Percentiles rank a stretch among this genome's conserved stretches.
These are phyloP conservation scores for Triticum aestivum DNA, from an alignment of 176 grass and related monocot genomes.

Conservation along the genomic window IWGSC_CS_RefSeq_v2.1 NC_057798.1:157853687-157854186, in stretches of 20 bases:
- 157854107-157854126: conserved; percentile 60
- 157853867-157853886: conserved; percentile 57
- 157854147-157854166: conserved; percentile 96
- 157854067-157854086: not conserved
- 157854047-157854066: not conserved
- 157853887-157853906: conserved; percentile 77
- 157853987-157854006: not conserved
- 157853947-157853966: not conserved
- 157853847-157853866: conserved; percentile 84
- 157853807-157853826: too few relatives aligned
- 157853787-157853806: too few relatives aligned
- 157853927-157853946: conserved; percentile 84
- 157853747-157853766: not conserved
- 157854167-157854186: conserved; percentile 19
- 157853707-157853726: conserved; percentile 20
- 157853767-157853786: too few relatives aligned
- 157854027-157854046: not conserved
- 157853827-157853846: not conserved
- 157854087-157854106: not conserved
- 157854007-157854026: not conserved
- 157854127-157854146: conserved; percentile 92
- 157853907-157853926: conserved; percentile 97
- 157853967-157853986: conserved; percentile 4
- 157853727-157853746: not conserved
- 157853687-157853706: conserved; percentile 71